Conservation (phyloP, 768 basidiomycete genomes). For the Naganishia onofrii region DNA sequence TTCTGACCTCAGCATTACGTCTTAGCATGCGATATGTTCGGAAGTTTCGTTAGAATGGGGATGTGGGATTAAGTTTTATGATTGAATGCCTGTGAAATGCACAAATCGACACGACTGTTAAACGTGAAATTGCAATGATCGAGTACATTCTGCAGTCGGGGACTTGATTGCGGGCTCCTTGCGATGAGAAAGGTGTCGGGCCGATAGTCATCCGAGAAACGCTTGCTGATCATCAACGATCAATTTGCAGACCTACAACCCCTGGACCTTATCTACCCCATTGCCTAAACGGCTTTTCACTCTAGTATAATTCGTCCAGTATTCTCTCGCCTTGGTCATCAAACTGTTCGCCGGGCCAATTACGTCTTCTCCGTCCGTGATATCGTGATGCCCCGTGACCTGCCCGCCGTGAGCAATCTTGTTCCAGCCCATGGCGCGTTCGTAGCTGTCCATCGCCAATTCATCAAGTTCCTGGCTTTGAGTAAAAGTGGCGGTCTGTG, state of each 20-base stretch:
- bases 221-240: no score
- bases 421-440: constrained; percentile 42
- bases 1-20: no score
- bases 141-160: no score
- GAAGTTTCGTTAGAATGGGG: no score
- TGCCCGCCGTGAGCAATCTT: constrained; percentile 37
- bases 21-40: no score
- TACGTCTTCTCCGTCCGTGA: constrained; percentile 34
- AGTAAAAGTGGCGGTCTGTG: background rate
- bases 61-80: no score
- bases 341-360: constrained; percentile 10
- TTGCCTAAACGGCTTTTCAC: constrained; percentile 30
- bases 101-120: no score
- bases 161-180: no score
- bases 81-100: no score
- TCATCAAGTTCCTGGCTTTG: constrained; percentile 29
- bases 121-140: no score
- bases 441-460: constrained; percentile 42
- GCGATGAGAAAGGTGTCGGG: no score
- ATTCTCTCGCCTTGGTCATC: constrained; percentile 37
- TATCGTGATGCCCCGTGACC: constrained; percentile 34
- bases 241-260: background rate
- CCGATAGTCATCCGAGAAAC: no score
- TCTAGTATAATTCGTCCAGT: constrained; percentile 43
- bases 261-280: background rate